Percentiles rank a stretch among this genome's conserved stretches.
These are phyloP conservation scores for Ustilago trichophora DNA, from an alignment of 1,284 basidiomycete species.

Conservation along the genomic window DNA sequence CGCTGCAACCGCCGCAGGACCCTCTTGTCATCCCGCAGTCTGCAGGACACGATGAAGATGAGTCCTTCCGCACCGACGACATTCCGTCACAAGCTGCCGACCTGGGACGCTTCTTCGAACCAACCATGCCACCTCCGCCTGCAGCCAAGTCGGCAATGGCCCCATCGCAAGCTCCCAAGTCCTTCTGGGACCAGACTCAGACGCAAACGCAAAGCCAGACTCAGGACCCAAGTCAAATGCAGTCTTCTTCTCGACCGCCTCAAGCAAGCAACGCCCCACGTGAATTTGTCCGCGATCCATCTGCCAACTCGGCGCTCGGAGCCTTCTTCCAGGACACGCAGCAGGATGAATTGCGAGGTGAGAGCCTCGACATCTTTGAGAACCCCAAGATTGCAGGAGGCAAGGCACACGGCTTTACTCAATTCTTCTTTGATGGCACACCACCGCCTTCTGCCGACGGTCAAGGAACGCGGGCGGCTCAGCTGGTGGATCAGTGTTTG, in stretches of 20 bases:
- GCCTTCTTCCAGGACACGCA: constrained; percentile 63
- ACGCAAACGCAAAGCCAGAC: constrained; percentile 22
- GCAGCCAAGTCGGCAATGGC: constrained; percentile 1
- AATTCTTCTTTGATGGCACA: constrained; percentile 48
- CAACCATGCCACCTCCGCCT: constrained; percentile 36
- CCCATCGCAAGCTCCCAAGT: constrained; percentile 13
- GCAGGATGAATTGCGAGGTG: constrained; percentile 43
- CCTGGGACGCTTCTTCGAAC: constrained; percentile 51
- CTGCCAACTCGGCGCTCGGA: constrained; percentile 54
- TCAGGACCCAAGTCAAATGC: constrained; percentile 22
- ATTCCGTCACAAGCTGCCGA: constrained; percentile 45
- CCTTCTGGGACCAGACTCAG: constrained; percentile 33
- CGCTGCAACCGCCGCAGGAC: constrained; percentile 13
- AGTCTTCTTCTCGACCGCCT: constrained; percentile 3
- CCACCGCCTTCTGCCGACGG: constrained; percentile 15
- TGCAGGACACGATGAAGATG: constrained; percentile 27
- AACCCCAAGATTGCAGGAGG: constrained; percentile 38
- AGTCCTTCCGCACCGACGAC: constrained; percentile 46
- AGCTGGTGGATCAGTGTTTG: constrained; percentile 8
- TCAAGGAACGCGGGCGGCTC: background rate
- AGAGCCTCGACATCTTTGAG: constrained; percentile 56
- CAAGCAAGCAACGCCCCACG: constrained; percentile 3
- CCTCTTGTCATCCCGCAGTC: constrained; percentile 13
- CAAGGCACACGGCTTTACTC: constrained; percentile 50
- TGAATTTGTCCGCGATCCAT: constrained; percentile 18